Evolutionary conservation across 805 yeast species (phyloP).

Genomic region (Teunomyces aglyptinius): DNA sequence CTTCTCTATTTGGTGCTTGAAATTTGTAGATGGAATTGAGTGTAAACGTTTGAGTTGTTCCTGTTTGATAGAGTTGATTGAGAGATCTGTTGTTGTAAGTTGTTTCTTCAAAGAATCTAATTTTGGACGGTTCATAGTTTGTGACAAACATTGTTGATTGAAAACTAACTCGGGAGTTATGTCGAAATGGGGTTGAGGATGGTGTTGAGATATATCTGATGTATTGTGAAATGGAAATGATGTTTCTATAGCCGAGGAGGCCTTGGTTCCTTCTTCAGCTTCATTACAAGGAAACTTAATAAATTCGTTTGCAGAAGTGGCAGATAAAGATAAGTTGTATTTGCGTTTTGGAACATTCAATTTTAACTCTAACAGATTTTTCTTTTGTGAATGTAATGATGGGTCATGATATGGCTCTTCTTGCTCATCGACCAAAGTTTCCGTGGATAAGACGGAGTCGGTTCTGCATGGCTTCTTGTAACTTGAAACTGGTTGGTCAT

Average conservation of each 20-base stretch:
- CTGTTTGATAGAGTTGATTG: constrained; percentile 17
- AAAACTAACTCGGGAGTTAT: not conserved
- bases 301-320: constrained; percentile 8
- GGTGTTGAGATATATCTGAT: not conserved
- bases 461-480: constrained; percentile 12
- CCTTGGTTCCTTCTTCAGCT: constrained; percentile 7
- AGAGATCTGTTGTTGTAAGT: constrained; percentile 20
- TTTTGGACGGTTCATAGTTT: constrained; percentile 3
- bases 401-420: not conserved
- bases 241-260: constrained; percentile 21
- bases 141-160: not conserved
- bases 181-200: not conserved
- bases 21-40: constrained; percentile 19
- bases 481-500: constrained; percentile 8
- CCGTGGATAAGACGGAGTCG: constrained; percentile 24
- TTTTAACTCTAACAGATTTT: constrained; percentile 14
- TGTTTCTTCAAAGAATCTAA: constrained; percentile 16
- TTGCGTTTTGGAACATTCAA: constrained; percentile 11
- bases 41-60: constrained; percentile 24
- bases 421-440: constrained; percentile 30
- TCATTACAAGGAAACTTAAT: constrained; percentile 2
- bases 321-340: constrained; percentile 8
- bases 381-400: not conserved
- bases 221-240: constrained; percentile 13
- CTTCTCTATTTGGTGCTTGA: constrained; percentile 19